Base-by-base conservation (phyloP, 2,329 filamentous ascomycete species). In the Pseudophaeomoniella oleicola region DNA sequence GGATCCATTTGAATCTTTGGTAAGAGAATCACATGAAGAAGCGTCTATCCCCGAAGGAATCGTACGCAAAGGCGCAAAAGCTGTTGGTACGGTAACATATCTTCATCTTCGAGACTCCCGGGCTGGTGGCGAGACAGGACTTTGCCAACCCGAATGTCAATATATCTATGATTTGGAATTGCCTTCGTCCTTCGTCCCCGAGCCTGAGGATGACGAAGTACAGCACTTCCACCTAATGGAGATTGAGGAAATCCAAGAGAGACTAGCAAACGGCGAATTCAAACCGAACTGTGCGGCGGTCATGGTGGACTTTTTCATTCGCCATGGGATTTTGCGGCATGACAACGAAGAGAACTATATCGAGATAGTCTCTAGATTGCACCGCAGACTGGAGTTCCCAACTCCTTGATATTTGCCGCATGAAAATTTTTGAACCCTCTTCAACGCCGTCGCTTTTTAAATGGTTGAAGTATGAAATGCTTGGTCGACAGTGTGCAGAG, bases 211-310 rank as follows among this genome's bases (percentile, higher is more conserved):
- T 56, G 78, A 80, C 37, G 90, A 98, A 62, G 90, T 94, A 3
- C 83, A 86, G 50, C 73, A 75, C 42, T 96, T 96, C 54, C 71
- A 75, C 52, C 65, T 94, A 39, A 78, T 75, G 71, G 76, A 70
- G 2, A 68, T 94, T 30, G 72, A 81, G n/a, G 72, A 93, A 57
- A 73, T 92, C 32, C 72, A 77, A 56, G 64, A 67, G 39, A 75
- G 78, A 32, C 62, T 98, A 51, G 69, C 67, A 12, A 63, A 65
- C 36, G 84, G 82, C 11, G 72, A 79, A 47, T 98, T 88, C 65
- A 98, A 98, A 65, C 81, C 87, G 2, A 96, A 96, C 56, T 94
- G 87, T 57, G 80, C 82, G 11, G 55, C 90, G 39, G 73, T 93
- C 34, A 62, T 90, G 53, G 59, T 94, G 32, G 86, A 96, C 56